Base-by-base conservation (phyloP, 805 yeast species). In the Hanseniaspora lindneri region DNA sequence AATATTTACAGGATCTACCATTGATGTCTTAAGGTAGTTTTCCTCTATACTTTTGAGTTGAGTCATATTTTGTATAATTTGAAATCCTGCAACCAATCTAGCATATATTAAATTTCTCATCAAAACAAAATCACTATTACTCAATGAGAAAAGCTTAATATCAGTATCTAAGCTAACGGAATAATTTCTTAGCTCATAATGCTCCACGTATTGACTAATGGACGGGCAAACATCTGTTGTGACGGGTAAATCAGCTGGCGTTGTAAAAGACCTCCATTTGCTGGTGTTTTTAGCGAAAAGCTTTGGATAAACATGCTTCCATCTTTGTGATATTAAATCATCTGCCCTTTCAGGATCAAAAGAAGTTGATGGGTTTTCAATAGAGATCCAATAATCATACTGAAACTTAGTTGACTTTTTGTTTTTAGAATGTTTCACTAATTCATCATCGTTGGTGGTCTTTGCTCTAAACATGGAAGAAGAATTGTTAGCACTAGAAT, bases 201-300 rank as follows among this genome's bases (percentile, higher is more conserved):
- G 79, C 3, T 71, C 70, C 41, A 80, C 76, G 60, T 88, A 79
- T 50, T 84, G 87, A 4, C 70, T 68, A 11, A 70, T 65, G 0
- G 80, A 62, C 0, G 97, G 96, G 56, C 88, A 88, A 9, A 80
- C 71, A 1, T 82, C 76, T 0, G 94, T 78, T 2, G 86, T 78
- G 0, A 84, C 67, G 0, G 99, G 99, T 23, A 92, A 67, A 6
- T 94, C 81, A 0, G 97, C 96, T 0, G 99, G 99, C 0, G 96
- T 77, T 13, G 87, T 80, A 47, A 94, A 70, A 0, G 97, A 88
- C 47, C 85, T 75, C 99, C 99, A 92, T 59, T 88, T 88, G 44
- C 88, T 80, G 14, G 79, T 68, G 55, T 76, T 75, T 47, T 83
- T 69, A 47, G 73, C 76, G 14, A 80, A 77, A 37, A 75, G 74